Evolutionary conservation across 2,329 filamentous ascomycete species (phyloP).

Genomic region (Rhinocladiella similis): DNA sequence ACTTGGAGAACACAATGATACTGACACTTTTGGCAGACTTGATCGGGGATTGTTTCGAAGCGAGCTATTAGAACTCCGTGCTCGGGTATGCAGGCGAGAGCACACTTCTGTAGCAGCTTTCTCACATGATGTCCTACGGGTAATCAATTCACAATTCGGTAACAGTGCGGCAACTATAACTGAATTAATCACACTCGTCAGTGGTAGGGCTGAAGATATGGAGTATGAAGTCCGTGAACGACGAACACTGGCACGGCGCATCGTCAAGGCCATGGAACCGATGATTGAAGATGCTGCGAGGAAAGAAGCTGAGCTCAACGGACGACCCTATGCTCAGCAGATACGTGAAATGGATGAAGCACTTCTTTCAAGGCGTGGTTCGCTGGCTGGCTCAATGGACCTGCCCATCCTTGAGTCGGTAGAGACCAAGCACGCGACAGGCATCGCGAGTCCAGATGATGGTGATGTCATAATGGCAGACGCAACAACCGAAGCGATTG

Average conservation of each 20-base stretch:
- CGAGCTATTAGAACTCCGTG: constrained; percentile 54
- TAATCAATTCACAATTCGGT: constrained; percentile 57
- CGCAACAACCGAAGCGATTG: constrained; percentile 33
- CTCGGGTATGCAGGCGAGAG: constrained; percentile 55
- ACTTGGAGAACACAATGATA: constrained; percentile 17
- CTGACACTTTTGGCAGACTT: constrained; percentile 26
- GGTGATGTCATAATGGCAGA: constrained; percentile 42
- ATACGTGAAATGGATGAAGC: constrained; percentile 73
- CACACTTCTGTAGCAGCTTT: constrained; percentile 64
- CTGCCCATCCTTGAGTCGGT: constrained; percentile 31
- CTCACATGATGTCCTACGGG: constrained; percentile 57
- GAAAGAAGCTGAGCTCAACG: constrained; percentile 78
- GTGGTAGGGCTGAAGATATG: constrained; percentile 46
- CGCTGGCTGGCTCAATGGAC: constrained; percentile 39
- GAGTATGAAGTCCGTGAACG: constrained; percentile 72
- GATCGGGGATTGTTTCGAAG: constrained; percentile 58
- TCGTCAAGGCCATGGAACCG: constrained; percentile 79
- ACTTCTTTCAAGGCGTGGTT: constrained; percentile 55
- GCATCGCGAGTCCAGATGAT: constrained; percentile 20
- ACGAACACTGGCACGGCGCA: constrained; percentile 82
- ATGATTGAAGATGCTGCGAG: constrained; percentile 72
- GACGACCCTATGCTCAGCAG: constrained; percentile 68
- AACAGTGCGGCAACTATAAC: constrained; percentile 49
- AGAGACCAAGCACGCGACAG: constrained; percentile 31
- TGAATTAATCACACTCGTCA: constrained; percentile 53